Base-by-base conservation (phyloP, 139 green algal species). In the Diplosphaera chodatii region DNA sequence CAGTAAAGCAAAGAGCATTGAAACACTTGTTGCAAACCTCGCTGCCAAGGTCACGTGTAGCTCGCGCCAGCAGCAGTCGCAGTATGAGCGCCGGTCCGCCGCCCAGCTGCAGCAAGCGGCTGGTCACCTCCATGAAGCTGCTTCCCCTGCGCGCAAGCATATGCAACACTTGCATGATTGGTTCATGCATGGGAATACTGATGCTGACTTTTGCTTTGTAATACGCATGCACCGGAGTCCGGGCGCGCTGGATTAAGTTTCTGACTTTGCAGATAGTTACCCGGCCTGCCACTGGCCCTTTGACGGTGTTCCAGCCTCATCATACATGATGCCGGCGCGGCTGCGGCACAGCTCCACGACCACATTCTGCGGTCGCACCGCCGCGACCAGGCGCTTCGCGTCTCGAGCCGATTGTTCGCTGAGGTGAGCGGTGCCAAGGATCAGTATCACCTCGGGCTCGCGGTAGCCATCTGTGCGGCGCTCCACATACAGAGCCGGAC, bases 291-390 rank as follows among this genome's bases (percentile, higher is more conserved):
- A 59, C 18, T 59, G 13, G 48, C 48, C 48, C 48, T 59, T 59
- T 25, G 48, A 59, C 18, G 48, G 10, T 23, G 16, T 25, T 23
- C 48, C 18, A 25, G 32, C 8, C 37, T 20, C 15, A 27, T 40
- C 62, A 20, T 82, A 82, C 66, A 93, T 73, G 15, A 84, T 63
- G 0, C 78, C 83, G 1, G 84, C 77, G 23, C 89, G 76, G 66
- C 78, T 88, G 10, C 78, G 74, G 65, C 90, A 95, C 28, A 95
- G 78, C 78, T 94, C 89, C 29, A 95, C 88, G 5, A 95, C 88
- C 29, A 94, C 85, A 8, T 59, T 75, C 16, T 94, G 73, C 1
- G 89, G 89, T 55, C 76, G 70, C 31, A 90, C 82, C 0, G 82
- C 79, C 74, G 70, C 32, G 2, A 93, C 69, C 3, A 94, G 82